Base-by-base conservation (phyloP, 78 protist genomes). In the Creolimax fragrantissima region DNA sequence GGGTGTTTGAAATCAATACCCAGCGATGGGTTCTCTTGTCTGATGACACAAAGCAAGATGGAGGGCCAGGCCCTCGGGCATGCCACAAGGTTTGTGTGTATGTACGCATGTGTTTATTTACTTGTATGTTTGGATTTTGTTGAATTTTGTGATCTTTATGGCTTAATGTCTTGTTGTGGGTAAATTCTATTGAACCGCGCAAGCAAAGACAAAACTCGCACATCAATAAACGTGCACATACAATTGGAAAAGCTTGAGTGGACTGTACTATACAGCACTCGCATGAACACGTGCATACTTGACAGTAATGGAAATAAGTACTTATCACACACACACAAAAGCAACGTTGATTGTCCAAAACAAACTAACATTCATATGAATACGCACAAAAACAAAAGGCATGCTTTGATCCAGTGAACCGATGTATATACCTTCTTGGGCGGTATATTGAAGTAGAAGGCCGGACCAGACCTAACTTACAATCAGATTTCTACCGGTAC, bases 351-450 rank as follows among this genome's bases (percentile, higher is more conserved):
- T 24, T 58, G n/a, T n/a, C n/a, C n/a, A n/a, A n/a, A n/a, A n/a
- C n/a, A n/a, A n/a, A n/a, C n/a, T n/a, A n/a, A n/a, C n/a, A n/a
- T n/a, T 7, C n/a, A 58, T 58, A 58, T 1, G 11, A 58, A 58
- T 24, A 1, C 74, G 24, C 74, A 17, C 74, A 58, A 17, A 17
- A 58, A 17, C 74, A 58, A 17, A 58, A 58, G 74, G 74, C 74
- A 17, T 89, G 91, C 58, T 7, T 89, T 11, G 91, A 89, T 89
- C 81, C 88, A n/a, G 39, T 43, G 86, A 32, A 47, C 5, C 66
- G 91, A 17, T 45, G 91, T 41, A 43, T 89, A 6, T 89, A 89
- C 91, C 17, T 35, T 35, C 91, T 89, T 35, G 91, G 91, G 44
- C 47, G 91, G 35, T 89, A 89, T 35, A 42, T 89, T 32, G 91